These are phyloP conservation scores for Pinus taeda DNA, from an alignment of 75 land plant species.

Conservation along the genomic window DNA sequence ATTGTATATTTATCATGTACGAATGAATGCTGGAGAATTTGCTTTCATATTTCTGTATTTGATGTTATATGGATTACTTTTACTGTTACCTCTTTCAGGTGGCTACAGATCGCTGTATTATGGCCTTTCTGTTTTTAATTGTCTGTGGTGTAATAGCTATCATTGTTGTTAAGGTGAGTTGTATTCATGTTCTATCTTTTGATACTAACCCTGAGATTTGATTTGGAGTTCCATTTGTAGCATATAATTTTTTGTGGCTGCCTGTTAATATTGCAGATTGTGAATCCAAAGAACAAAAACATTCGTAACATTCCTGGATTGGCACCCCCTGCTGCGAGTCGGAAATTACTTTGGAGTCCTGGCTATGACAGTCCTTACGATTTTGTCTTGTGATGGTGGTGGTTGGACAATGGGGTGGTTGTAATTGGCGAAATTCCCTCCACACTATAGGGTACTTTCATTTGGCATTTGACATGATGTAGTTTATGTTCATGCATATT, in stretches of 20 bases:
- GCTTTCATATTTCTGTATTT: background rate
- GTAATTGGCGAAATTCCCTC: too few species aligned
- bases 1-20: background rate
- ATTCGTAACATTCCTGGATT: slow-evolving; percentile 70
- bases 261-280: slow-evolving; percentile 38
- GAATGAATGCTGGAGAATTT: background rate
- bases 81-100: slow-evolving; percentile 41
- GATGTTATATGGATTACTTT: background rate
- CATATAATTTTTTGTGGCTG: background rate
- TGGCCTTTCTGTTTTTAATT: slow-evolving; percentile 78
- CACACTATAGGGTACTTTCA: too few species aligned
- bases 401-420: too few species aligned
- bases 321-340: slow-evolving; percentile 57
- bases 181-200: background rate
- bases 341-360: slow-evolving; percentile 26
- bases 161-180: slow-evolving; percentile 81
- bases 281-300: slow-evolving; percentile 70
- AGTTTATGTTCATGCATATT: too few species aligned
- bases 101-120: slow-evolving; percentile 92
- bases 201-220: too few species aligned
- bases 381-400: too few species aligned
- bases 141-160: slow-evolving; percentile 91
- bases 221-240: background rate
- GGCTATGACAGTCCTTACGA: background rate
- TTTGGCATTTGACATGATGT: too few species aligned